Evolutionary conservation across 2,329 filamentous ascomycete genomes (phyloP), one percentile per base, ranked within the genome.

Genomic region (Penicillium verrucosum): DNA sequence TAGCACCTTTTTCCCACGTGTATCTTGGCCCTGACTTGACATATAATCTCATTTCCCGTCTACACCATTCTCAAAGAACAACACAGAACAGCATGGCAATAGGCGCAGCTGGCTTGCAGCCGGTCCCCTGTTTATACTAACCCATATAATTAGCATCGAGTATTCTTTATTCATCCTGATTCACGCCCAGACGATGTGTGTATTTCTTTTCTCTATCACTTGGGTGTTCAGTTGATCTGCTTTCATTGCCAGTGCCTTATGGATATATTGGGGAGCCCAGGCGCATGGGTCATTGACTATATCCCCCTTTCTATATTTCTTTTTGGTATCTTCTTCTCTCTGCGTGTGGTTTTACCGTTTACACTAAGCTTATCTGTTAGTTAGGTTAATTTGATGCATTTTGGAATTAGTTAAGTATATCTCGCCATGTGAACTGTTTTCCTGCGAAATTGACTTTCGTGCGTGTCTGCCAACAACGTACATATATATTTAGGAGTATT

Each of bases 31-130:
- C 43, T 56, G 48, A 32, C 34, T 27, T 50, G n/a, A 46, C 16
- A 34, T 38, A 43, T 50, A 11, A 36, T 8, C 44, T 38, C 11
- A 42, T 30, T 30, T 27, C 37, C 36, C 27, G 16, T 40, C 32
- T 34, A 38, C 25, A 14, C 29, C 38, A 57, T 16, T 5, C 27
- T 23, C n/a, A 10, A 23, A 48, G 37, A 25, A 30, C 42, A 54
- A n/a, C 38, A 36, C 34, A 55, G 30, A 21, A 43, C 30, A 45
- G 25, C 34, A 47, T 27, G 29, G 16, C 25, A n/a, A 42, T 40
- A 38, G 46, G 53, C 48, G 40, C 47, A 45, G 42, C 57, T 45
- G 51, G 57, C 46, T 53, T 49, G 51, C 36, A 25, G 36, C 43
- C 25, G 18, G 36, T 32, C 23, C n/a, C 23, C 18, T 45, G 18